Conservation (phyloP, 352 stramenopile species). For the Aphanomyces stellatus region DNA sequence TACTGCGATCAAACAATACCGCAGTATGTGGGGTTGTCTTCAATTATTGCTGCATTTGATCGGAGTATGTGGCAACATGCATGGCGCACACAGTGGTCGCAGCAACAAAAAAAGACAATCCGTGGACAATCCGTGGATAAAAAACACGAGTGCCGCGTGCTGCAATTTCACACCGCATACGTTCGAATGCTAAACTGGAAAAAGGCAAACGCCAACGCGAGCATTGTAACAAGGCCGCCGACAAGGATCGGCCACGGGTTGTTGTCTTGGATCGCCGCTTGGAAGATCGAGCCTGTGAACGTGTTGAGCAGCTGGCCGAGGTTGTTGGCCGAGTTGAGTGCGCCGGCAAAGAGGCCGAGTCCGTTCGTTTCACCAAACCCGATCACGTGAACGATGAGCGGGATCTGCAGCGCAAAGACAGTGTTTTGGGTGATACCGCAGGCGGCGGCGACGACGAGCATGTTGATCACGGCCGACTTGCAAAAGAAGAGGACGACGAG, state of each 20-base stretch:
- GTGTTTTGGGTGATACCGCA: constrained; percentile 31
- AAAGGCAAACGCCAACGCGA: constrained; percentile 46
- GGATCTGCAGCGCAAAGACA: constrained; percentile 9
- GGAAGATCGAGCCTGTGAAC: constrained; percentile 20
- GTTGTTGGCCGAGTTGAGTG: constrained; percentile 69
- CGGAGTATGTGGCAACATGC: too few species aligned
- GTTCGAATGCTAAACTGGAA: constrained; percentile 58
- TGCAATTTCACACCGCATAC: constrained; percentile 49
- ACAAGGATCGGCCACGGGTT: constrained; percentile 38
- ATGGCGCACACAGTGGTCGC: too few species aligned
- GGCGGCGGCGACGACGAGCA: constrained; percentile 34
- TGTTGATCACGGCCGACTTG: constrained; percentile 29
- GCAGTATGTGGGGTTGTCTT: too few species aligned
- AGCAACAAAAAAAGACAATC: too few species aligned
- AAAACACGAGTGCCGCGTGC: background rate
- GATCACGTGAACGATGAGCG: constrained; percentile 6
- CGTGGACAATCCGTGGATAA: background rate
- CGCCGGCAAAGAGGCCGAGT: constrained; percentile 65
- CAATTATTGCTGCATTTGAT: too few species aligned
- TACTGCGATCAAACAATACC: too few species aligned
- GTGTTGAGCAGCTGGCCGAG: constrained; percentile 62
- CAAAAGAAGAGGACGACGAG: constrained; percentile 45
- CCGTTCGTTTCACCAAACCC: constrained; percentile 25
- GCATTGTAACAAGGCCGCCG: constrained; percentile 47
- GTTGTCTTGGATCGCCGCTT: background rate